Percentiles rank a stretch among this genome's conserved stretches.
Conservation (phyloP, 768 basidiomycete genomes). For the Amanita rubescens region DNA sequence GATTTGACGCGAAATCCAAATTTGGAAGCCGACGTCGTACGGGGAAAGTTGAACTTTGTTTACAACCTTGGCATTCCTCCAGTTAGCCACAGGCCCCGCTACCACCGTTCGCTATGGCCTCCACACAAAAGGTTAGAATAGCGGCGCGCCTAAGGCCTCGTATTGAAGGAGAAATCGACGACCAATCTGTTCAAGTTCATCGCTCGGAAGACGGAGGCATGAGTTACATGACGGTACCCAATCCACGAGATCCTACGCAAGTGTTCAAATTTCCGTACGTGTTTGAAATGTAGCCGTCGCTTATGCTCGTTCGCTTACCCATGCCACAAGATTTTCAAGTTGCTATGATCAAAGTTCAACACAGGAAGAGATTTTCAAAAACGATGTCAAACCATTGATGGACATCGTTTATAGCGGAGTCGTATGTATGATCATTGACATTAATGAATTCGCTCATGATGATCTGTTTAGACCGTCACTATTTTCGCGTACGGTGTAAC, state of each 20-base stretch:
- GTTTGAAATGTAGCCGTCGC: neutral
- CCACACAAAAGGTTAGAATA: conserved; percentile 56
- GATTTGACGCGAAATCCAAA: conserved; percentile 8
- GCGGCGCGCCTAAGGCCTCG: conserved; percentile 64
- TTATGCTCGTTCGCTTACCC: conserved; percentile 2
- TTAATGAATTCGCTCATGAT: conserved; percentile 1
- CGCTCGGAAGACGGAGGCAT: conserved; percentile 31
- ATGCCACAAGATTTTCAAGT: conserved; percentile 51
- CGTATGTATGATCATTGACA: conserved; percentile 33
- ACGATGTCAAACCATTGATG: conserved; percentile 70
- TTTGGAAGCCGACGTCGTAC: neutral
- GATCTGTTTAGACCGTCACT: conserved; percentile 56
- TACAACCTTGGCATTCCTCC: neutral
- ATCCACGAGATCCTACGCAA: conserved; percentile 61
- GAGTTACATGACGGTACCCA: conserved; percentile 56
- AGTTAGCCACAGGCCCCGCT: neutral
- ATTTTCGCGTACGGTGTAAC: conserved; percentile 91
- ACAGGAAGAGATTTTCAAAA: conserved; percentile 72
- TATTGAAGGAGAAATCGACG: conserved; percentile 54
- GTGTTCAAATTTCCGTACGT: conserved; percentile 75
- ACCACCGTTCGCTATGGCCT: conserved; percentile 13
- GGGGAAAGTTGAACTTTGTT: conserved; percentile 1
- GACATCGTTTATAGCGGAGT: conserved; percentile 74
- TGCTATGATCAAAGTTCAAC: conserved; percentile 66
- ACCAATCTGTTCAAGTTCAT: conserved; percentile 49